Evolutionary conservation across 164 flowering plant species (phyloP).

Genomic region (Nymphaea colorata): DNA sequence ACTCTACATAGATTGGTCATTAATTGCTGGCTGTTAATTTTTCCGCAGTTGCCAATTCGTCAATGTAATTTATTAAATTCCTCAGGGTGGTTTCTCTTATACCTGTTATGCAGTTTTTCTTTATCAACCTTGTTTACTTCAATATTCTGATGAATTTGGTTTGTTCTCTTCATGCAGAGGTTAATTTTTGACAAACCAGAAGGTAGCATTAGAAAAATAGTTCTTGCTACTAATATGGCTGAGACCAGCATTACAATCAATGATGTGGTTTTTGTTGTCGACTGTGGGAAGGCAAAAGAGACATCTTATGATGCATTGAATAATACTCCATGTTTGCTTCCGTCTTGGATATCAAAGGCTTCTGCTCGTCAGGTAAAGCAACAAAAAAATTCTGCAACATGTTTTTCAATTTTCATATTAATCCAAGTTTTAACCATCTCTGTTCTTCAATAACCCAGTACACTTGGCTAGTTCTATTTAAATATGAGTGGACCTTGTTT

Average conservation of each 20-base stretch:
- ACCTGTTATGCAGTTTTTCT: background rate
- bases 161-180: conserved; percentile 41
- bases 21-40: background rate
- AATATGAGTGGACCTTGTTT: too few relatives aligned
- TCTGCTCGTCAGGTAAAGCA: conserved; percentile 77
- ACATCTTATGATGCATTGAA: conserved; percentile 96
- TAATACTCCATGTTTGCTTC: conserved; percentile 95
- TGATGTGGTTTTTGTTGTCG: conserved; percentile 89
- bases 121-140: background rate
- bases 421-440: too few relatives aligned
- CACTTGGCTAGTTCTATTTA: too few relatives aligned
- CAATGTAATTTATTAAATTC: background rate
- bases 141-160: background rate
- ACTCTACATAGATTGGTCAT: background rate
- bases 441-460: too few relatives aligned
- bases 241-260: conserved; percentile 95
- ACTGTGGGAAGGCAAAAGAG: conserved; percentile 99
- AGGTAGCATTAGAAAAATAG: conserved; percentile 80
- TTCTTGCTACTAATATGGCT: conserved; percentile 94
- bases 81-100: background rate
- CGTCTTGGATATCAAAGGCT: conserved; percentile 95
- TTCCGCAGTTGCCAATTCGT: background rate
- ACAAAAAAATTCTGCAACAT: too few relatives aligned
- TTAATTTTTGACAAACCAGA: conserved; percentile 80
- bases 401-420: too few relatives aligned